Conservation (phyloP, 345 rosid species). For the Nephelium lappaceum region DNA sequence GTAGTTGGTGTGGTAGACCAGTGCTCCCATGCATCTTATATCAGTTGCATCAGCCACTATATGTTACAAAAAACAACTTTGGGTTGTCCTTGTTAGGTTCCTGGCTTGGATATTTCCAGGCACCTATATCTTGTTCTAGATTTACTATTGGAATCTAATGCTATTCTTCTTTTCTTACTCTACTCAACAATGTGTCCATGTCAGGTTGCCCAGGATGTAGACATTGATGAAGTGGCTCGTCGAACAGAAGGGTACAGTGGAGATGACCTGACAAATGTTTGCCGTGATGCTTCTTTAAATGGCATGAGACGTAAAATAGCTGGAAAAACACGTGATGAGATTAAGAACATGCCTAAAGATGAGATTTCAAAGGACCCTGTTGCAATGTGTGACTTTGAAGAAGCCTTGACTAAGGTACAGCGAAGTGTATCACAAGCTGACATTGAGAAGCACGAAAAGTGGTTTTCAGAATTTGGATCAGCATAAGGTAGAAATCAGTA, state of each 20-base stretch:
- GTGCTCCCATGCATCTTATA: neutral
- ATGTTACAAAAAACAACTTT: neutral
- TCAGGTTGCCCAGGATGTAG: constrained; percentile 87
- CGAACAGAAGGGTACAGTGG: constrained; percentile 97
- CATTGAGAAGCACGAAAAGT: constrained; percentile 96
- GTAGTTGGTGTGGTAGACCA: neutral
- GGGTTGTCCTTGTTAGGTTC: neutral
- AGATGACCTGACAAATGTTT: constrained; percentile 96
- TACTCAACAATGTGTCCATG: neutral
- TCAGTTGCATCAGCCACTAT: neutral
- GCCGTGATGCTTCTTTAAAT: constrained; percentile 96
- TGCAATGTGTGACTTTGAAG: constrained; percentile 99
- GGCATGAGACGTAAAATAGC: constrained; percentile 99
- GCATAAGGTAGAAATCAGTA: constrained; percentile 42
- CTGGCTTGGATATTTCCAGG: neutral
- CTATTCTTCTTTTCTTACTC: neutral
- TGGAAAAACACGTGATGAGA: constrained; percentile 97
- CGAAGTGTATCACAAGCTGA: constrained; percentile 91
- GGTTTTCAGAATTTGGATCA: constrained; percentile 95
- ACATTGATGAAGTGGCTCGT: constrained; percentile 89
- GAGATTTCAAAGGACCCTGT: constrained; percentile 98
- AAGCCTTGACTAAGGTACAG: constrained; percentile 91
- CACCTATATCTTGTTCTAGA: neutral
- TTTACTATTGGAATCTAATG: neutral
- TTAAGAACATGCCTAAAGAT: constrained; percentile 97